phyloP scores from a whole-genome alignment of 768 basidiomycete species.

The Hydnum rufescens region DNA sequence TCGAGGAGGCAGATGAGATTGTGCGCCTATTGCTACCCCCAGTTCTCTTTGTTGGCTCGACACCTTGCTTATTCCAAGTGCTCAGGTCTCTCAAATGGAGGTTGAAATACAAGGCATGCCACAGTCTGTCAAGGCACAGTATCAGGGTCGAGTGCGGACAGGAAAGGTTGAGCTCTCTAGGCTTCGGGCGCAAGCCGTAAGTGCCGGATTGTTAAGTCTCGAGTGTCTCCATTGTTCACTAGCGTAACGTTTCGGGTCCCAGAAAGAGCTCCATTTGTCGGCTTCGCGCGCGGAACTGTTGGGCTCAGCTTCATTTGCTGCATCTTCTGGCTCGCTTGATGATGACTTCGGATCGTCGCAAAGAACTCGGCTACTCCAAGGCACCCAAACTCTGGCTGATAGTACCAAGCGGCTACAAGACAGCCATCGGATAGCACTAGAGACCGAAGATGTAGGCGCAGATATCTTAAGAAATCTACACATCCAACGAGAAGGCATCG shows the following conservation, averaged over 20 bases:
- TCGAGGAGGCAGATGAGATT: conserved; percentile 98
- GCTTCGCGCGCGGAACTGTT: conserved; percentile 57
- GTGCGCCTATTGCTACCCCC: conserved; percentile 24
- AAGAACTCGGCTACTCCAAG: conserved; percentile 59
- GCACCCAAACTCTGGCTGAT: conserved; percentile 62
- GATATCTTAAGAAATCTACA: conserved; percentile 77
- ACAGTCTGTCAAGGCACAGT: conserved; percentile 57
- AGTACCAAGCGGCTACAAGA: conserved; percentile 73
- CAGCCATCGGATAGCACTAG: conserved; percentile 77
- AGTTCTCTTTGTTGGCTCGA: neutral
- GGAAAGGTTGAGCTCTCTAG: conserved; percentile 57
- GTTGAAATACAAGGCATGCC: conserved; percentile 93
- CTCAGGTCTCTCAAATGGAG: conserved; percentile 95
- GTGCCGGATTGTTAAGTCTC: conserved; percentile 10
- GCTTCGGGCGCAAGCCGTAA: conserved; percentile 48
- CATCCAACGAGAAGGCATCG: conserved; percentile 81
- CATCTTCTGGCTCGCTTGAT: conserved; percentile 34
- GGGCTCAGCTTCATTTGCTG: conserved; percentile 22
- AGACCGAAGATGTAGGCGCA: conserved; percentile 90
- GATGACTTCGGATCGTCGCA: conserved; percentile 49
- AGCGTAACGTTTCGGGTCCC: neutral
- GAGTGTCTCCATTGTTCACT: neutral
- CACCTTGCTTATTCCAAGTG: neutral
- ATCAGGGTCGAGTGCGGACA: conserved; percentile 50
- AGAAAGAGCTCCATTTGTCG: conserved; percentile 51